Evolutionary conservation across 2,329 filamentous ascomycete species (phyloP), one percentile per base, ranked within the genome.

Genomic region (Neoascochyta sp.): DNA sequence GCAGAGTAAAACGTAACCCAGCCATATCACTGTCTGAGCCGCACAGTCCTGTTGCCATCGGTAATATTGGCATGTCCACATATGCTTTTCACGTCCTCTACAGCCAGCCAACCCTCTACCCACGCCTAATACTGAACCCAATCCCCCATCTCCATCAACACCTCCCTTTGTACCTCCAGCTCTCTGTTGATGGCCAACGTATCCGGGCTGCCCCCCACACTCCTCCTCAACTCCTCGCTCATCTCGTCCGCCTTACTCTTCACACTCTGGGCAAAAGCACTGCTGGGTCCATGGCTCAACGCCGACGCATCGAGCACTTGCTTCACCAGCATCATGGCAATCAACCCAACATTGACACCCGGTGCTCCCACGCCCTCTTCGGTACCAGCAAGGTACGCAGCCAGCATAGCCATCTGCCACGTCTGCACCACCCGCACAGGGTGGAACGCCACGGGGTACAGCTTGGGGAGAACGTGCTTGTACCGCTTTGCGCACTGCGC

Each of bases 361-460:
- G 54, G 51, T 7, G 50, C 50, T 20, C 50, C 45, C 7, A 51
- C 32, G 8, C 41, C 42, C 7, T 42, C 51, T 21, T 58, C 47
- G 5, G 39, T 35, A 19, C 47, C 42, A 19, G 51, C 41, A 41
- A 56, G 39, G 19, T 61, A 60, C 11, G 61, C 44, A 3, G 61
- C 54, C 15, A 67, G 33, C 52, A 57, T 63, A 2, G 58, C 57
- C 37, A 64, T 56, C 9, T 56, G 56, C 55, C 58, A 71, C 6
- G 53, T 63, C 34, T 70, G 74, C 4, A 76, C 60, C 3, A 77
- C 67, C 1, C 76, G 68, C 6, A 78, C 62, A 0, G 76, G 76
- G 48, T 81, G 75, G 60, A 20, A 57, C 0, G 55, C 43, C 20
- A 68, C 54, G 6, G 67, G 64, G 36, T 73, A 76, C 3, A 78